Conservation (phyloP, 2,329 filamentous ascomycete species). For the Talaromyces sp. region DNA sequence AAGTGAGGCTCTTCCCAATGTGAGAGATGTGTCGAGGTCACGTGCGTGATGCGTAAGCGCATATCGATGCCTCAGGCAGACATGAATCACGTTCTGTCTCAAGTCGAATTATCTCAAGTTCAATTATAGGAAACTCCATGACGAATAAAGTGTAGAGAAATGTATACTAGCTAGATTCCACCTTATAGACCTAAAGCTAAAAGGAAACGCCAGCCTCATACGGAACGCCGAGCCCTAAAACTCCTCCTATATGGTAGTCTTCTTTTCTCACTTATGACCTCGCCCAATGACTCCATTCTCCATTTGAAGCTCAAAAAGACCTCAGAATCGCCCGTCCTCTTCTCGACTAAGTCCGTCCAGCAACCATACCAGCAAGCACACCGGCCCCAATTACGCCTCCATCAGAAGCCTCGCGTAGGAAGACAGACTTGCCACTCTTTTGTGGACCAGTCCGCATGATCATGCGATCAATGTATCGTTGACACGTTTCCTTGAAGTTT, state of each 20-base stretch:
- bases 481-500: slow-evolving; percentile 66
- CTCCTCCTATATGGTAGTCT: slow-evolving; percentile 9
- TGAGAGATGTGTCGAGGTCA: not conserved
- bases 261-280: not conserved
- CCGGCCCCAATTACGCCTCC: slow-evolving; percentile 56
- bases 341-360: not conserved
- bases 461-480: slow-evolving; percentile 61
- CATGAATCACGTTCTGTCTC: no score
- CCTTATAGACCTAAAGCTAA: slow-evolving; percentile 11
- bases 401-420: slow-evolving; percentile 51
- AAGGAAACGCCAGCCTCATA: slow-evolving; percentile 8
- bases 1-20: not conserved
- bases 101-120: not conserved
- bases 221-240: not conserved
- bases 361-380: slow-evolving; percentile 50
- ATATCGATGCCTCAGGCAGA: slow-evolving; percentile 9
- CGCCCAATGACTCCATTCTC: not conserved
- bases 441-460: slow-evolving; percentile 46
- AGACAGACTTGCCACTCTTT: slow-evolving; percentile 48
- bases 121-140: not conserved
- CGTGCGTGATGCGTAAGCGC: not conserved
- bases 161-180: not conserved
- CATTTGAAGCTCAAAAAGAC: not conserved
- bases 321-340: not conserved
- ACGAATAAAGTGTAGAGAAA: not conserved